Conservation (phyloP, 257 asterid genomes). For the Plantago ovata region DNA sequence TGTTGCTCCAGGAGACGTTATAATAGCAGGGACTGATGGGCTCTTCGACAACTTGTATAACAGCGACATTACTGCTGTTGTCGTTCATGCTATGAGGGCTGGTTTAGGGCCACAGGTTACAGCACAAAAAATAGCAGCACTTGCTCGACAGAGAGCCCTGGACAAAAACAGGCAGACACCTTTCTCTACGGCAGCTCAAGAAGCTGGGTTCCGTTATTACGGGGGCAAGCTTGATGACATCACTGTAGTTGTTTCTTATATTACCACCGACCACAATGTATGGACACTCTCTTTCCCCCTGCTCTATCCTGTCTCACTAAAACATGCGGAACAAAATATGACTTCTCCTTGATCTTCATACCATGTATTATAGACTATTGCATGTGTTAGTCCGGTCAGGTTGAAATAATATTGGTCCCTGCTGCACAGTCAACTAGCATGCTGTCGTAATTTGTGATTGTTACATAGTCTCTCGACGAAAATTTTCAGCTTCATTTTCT, state of each 20-base stretch:
- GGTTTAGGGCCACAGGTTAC: slow-evolving; percentile 88
- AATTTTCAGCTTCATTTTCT: too few species aligned
- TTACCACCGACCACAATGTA: slow-evolving; percentile 65
- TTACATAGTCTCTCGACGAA: too few species aligned
- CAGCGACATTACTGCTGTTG: slow-evolving; percentile 76
- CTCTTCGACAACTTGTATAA: slow-evolving; percentile 93
- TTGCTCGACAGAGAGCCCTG: slow-evolving; percentile 86
- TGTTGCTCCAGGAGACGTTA: slow-evolving; percentile 93
- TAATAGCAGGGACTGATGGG: slow-evolving; percentile 95
- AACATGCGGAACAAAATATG: too few species aligned
- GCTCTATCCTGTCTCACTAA: background rate
- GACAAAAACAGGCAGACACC: slow-evolving; percentile 93
- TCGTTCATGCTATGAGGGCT: slow-evolving; percentile 83
- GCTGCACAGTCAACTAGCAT: too few species aligned
- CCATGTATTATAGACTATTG: too few species aligned
- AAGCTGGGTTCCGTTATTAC: slow-evolving; percentile 84
- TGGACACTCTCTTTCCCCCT: slow-evolving; percentile 24
- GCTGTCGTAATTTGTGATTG: too few species aligned
- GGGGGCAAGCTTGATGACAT: slow-evolving; percentile 97
- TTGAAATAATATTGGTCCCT: too few species aligned
- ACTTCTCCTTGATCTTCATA: too few species aligned
- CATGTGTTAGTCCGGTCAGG: too few species aligned
- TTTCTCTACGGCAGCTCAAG: slow-evolving; percentile 94
- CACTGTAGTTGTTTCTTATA: slow-evolving; percentile 82
- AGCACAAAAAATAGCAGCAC: slow-evolving; percentile 86